These are phyloP conservation scores for Grosmannia serpens DNA, from an alignment of 2,329 filamentous ascomycete genomes.

Conservation along the genomic window DNA sequence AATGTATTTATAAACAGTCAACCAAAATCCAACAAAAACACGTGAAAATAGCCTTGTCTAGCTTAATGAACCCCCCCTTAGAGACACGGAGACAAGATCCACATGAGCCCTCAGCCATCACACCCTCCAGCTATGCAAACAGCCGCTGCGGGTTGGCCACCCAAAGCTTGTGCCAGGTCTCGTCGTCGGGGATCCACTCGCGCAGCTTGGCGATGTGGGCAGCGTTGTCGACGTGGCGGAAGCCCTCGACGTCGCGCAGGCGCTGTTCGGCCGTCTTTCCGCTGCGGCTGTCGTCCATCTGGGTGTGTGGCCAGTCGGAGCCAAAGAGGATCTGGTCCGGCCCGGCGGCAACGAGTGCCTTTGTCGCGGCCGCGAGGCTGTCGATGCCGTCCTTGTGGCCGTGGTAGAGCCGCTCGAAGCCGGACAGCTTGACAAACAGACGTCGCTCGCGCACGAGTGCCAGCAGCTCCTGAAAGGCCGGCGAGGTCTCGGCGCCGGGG, in stretches of 20 bases:
- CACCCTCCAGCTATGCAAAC: background rate
- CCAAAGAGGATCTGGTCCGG: background rate
- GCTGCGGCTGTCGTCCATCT: background rate
- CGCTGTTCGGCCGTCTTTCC: background rate
- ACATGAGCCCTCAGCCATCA: no score
- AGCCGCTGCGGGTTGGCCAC: background rate
- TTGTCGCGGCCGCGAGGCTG: background rate
- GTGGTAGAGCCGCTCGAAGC: background rate
- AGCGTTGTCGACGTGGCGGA: background rate
- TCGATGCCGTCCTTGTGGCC: background rate
- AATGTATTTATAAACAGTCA: no score
- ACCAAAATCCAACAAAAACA: no score
- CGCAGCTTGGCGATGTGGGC: background rate
- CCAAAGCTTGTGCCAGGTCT: background rate
- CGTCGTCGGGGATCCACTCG: background rate
- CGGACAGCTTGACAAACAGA: background rate
- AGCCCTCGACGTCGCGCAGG: background rate
- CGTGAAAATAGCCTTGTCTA: no score
- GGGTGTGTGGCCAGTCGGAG: background rate
- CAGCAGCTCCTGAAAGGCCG: background rate
- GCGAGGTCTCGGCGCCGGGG: background rate
- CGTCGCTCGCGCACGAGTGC: background rate
- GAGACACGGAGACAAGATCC: no score
- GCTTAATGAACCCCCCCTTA: no score
- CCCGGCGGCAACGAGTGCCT: background rate